These are phyloP conservation scores for Saccharomycopsis selenospora DNA, from an alignment of 805 yeast genomes.

Conservation along the genomic window DNA sequence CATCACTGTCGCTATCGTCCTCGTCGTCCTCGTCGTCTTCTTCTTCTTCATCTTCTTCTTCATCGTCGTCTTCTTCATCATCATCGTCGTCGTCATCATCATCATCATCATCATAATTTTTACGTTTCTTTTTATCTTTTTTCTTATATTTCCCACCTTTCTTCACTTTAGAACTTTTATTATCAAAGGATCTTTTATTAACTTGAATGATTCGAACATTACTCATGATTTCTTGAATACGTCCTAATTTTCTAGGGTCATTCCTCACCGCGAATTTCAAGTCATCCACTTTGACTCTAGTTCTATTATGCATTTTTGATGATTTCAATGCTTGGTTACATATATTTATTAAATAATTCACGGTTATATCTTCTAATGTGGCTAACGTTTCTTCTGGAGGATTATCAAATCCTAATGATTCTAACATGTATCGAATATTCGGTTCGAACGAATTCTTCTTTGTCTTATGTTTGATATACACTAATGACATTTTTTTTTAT, in stretches of 20 bases:
- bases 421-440: slow-evolving; percentile 18
- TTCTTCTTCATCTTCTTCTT: slow-evolving; percentile 4
- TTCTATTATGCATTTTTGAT: slow-evolving; percentile 17
- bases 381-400: slow-evolving; percentile 18
- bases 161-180: slow-evolving; percentile 6
- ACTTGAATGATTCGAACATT: slow-evolving; percentile 13
- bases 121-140: slow-evolving; percentile 13
- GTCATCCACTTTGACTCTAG: slow-evolving; percentile 19
- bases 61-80: slow-evolving; percentile 4
- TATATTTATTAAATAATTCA: slow-evolving; percentile 15
- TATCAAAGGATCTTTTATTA: slow-evolving; percentile 17
- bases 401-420: slow-evolving; percentile 18
- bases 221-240: slow-evolving; percentile 17
- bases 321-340: slow-evolving; percentile 17
- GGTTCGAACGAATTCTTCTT: slow-evolving; percentile 17
- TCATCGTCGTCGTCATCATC: slow-evolving; percentile 13
- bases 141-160: slow-evolving; percentile 2
- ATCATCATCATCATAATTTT: slow-evolving; percentile 7
- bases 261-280: slow-evolving; percentile 17
- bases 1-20: neutral
- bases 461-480: slow-evolving; percentile 3
- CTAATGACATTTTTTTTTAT: slow-evolving; percentile 16
- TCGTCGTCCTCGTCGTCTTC: slow-evolving; percentile 11
- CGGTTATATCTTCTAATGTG: slow-evolving; percentile 17
- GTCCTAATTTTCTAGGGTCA: slow-evolving; percentile 13